Evolutionary conservation across 768 basidiomycete genomes (phyloP), one percentile per base, ranked within the genome.

Genomic region (Podaxis sp.): DNA sequence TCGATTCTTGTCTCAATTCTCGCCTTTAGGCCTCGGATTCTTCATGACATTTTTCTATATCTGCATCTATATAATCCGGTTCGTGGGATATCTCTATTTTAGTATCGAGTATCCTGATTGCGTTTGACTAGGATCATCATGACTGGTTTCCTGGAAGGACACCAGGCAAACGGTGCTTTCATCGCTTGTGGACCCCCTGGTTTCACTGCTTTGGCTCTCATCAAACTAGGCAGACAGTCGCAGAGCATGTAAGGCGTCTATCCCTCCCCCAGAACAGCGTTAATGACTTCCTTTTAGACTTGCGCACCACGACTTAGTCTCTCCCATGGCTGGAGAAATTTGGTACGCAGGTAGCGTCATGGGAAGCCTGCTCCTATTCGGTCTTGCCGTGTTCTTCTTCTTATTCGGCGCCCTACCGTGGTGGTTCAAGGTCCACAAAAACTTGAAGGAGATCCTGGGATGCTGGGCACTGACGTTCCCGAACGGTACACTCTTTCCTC

Each of bases 11-110:
- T 53, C 44, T 36, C 42, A 25, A n/a, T 11, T 37, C 3, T 25
- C n/a, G 18, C 36, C 5, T 25, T 3, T 40, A 77, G 75, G 77
- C 2, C 68, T 79, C 21, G 78, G 79, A 5, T 79, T 77, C 69
- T 80, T 80, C 70, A 75, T 80, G 73, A 79, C 79, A 10, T 77
- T 79, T 66, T 78, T 80, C 64, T 81, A 82, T 61, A 75, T 82
- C 40, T 77, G 78, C 66, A 79, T 80, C 46, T 82, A 81, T 61
- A 71, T 82, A 54, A 75, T 80, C 52, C 72, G 77, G 73, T 77
- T 50, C n/a, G 75, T 66, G 6, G 21, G 2, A 37, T 55, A 23
- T 40, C 32, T 13, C 13, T 53, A 21, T 14, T 21, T 7, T 13
- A 28, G 25, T 38, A 4, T 52, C 27, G 5, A 36, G 7, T 46